These are phyloP conservation scores for Erythrobasidium hasegawianum DNA, from an alignment of 1,284 basidiomycete genomes.

Conservation along the genomic window DNA sequence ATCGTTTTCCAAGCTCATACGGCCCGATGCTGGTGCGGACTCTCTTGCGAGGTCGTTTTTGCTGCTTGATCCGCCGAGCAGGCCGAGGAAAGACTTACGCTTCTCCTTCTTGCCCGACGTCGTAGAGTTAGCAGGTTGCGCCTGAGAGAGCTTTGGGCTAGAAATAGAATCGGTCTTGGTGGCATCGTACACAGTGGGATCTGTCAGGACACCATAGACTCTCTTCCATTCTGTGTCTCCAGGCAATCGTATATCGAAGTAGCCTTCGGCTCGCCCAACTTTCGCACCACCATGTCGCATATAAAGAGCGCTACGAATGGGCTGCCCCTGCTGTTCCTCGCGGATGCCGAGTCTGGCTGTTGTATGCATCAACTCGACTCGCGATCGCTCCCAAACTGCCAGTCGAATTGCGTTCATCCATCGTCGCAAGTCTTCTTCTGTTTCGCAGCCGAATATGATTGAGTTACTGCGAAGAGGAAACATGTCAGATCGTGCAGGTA, in stretches of 20 bases:
- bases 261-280: slow-evolving; percentile 74
- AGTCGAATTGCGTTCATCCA: slow-evolving; percentile 91
- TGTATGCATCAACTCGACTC: slow-evolving; percentile 95
- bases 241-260: slow-evolving; percentile 84
- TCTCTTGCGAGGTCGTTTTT: slow-evolving; percentile 36
- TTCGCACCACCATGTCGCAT: background rate
- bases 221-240: slow-evolving; percentile 95
- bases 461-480: slow-evolving; percentile 22
- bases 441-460: slow-evolving; percentile 13
- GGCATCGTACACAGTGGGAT: slow-evolving; percentile 21
- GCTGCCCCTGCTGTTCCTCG: slow-evolving; percentile 57
- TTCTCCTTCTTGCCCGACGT: slow-evolving; percentile 38
- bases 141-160: background rate
- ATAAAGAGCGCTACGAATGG: slow-evolving; percentile 34
- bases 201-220: slow-evolving; percentile 74
- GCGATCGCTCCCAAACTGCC: slow-evolving; percentile 89
- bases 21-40: slow-evolving; percentile 2
- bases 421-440: slow-evolving; percentile 57
- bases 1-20: background rate
- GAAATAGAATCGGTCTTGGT: background rate
- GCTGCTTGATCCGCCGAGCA: slow-evolving; percentile 35
- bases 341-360: slow-evolving; percentile 80
- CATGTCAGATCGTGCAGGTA: no score
- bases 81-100: slow-evolving; percentile 32
- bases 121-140: slow-evolving; percentile 4